phyloP scores from a whole-genome alignment of 208 protist genomes.

The Crithidia fasciculata region DNA sequence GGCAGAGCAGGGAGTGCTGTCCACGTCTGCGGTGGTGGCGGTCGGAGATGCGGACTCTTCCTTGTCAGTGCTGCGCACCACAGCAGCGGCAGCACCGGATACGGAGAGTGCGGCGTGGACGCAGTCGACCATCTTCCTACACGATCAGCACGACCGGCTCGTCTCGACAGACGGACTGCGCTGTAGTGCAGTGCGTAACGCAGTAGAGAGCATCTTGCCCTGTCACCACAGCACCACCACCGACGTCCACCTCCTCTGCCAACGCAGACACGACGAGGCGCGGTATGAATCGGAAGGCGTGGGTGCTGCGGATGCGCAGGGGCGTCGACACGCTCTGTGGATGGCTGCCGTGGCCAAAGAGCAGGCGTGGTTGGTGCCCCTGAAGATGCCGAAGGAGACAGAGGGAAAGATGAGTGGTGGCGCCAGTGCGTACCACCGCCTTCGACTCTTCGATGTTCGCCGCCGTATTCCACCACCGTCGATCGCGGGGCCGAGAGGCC shows the following conservation, averaged over 20 bases:
- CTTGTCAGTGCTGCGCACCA: slow-evolving; percentile 12
- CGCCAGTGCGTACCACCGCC: background rate
- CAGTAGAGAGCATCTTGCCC: slow-evolving; percentile 24
- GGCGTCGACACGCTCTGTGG: slow-evolving; percentile 20
- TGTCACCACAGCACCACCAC: slow-evolving; percentile 7
- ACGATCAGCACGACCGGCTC: slow-evolving; percentile 8
- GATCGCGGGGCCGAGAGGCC: background rate
- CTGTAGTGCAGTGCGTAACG: slow-evolving; percentile 3
- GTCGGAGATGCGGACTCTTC: slow-evolving; percentile 17
- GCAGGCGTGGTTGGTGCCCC: slow-evolving; percentile 33
- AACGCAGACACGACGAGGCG: slow-evolving; percentile 4
- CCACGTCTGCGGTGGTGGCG: slow-evolving; percentile 9
- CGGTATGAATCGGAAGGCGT: slow-evolving; percentile 15
- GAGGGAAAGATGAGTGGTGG: background rate
- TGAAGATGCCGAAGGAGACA: slow-evolving; percentile 22
- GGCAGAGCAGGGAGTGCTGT: background rate
- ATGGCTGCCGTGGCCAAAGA: slow-evolving; percentile 25
- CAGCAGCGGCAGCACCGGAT: background rate
- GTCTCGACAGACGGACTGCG: background rate
- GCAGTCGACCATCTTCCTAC: slow-evolving; percentile 27
- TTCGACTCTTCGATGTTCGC: slow-evolving; percentile 26
- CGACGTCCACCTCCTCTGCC: slow-evolving; percentile 18
- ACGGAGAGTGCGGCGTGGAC: background rate
- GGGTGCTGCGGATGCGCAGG: background rate
- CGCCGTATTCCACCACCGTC: background rate